phyloP scores from a whole-genome alignment of 768 basidiomycete species.

The Clitopilus passeckerianus region DNA sequence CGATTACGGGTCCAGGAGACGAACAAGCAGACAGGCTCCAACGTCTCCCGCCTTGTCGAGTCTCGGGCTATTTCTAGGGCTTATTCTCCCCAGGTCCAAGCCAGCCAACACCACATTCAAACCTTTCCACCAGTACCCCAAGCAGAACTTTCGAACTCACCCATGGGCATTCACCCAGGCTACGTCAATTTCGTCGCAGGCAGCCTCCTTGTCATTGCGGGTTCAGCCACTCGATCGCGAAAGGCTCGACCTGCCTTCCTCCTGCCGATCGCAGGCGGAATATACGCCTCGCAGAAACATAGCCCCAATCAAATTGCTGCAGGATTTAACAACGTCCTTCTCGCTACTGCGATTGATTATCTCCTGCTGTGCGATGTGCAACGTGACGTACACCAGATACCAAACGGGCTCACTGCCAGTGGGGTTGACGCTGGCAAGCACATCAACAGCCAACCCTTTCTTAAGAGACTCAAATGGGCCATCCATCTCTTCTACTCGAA shows the following conservation, averaged over 20 bases:
- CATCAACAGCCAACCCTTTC: background rate
- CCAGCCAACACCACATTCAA: too few relatives aligned
- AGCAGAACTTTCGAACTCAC: constrained; percentile 17
- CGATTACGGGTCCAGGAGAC: too few relatives aligned
- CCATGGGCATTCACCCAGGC: background rate
- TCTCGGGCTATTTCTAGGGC: too few relatives aligned
- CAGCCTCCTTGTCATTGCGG: background rate
- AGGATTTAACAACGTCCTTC: background rate
- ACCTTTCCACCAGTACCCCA: too few relatives aligned
- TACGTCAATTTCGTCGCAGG: background rate
- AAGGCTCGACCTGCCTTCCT: background rate
- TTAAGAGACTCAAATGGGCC: background rate
- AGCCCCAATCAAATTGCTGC: background rate
- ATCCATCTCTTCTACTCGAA: background rate
- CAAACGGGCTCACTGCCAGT: too few relatives aligned
- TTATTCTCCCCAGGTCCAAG: too few relatives aligned
- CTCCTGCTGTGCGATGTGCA: background rate
- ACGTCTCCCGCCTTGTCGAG: too few relatives aligned
- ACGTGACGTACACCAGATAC: background rate
- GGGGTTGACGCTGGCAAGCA: too few relatives aligned
- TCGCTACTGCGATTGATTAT: background rate
- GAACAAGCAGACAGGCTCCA: too few relatives aligned
- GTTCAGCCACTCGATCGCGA: background rate
- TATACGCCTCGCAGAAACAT: background rate
- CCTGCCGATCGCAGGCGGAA: background rate